Evolutionary conservation across 2,329 filamentous ascomycete genomes (phyloP).

Genomic region (Mycosphaerella arachidis): DNA sequence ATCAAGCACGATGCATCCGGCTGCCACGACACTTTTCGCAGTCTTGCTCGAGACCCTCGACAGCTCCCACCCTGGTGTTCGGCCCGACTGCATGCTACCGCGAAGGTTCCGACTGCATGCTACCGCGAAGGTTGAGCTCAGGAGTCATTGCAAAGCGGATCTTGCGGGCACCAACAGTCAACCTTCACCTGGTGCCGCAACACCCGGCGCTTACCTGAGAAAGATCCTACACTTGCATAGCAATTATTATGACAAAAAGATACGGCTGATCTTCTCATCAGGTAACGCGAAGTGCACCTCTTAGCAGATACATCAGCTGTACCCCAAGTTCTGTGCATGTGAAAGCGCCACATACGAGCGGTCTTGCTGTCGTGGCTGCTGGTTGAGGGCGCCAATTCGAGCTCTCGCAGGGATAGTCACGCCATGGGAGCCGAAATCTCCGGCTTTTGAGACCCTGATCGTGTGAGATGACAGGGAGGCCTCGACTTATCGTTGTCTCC

Average conservation of each 20-base stretch:
- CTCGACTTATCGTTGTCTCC: neutral
- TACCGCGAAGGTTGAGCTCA: conserved; percentile 13
- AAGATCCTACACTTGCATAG: neutral
- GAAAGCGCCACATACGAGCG: neutral
- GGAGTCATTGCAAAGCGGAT: conserved; percentile 10
- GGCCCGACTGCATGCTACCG: conserved; percentile 14
- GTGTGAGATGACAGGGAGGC: neutral
- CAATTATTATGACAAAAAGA: neutral
- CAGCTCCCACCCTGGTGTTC: conserved; percentile 1
- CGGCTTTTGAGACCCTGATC: neutral
- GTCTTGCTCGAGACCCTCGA: neutral
- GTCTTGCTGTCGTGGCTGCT: neutral
- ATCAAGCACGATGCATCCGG: neutral
- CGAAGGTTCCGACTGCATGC: conserved; percentile 11
- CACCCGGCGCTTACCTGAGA: neutral
- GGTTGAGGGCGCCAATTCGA: conserved; percentile 3
- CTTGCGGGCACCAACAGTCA: conserved; percentile 6
- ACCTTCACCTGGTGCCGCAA: neutral
- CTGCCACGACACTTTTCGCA: neutral
- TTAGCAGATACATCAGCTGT: neutral
- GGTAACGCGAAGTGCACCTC: neutral
- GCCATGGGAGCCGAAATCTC: neutral
- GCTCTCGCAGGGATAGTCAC: conserved; percentile 2
- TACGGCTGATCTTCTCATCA: neutral
- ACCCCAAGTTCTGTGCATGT: conserved; percentile 3